Evolutionary conservation across 2,329 filamentous ascomycete genomes (phyloP), one percentile per base, ranked within the genome.

Genomic region (Sclerotinia minor): DNA sequence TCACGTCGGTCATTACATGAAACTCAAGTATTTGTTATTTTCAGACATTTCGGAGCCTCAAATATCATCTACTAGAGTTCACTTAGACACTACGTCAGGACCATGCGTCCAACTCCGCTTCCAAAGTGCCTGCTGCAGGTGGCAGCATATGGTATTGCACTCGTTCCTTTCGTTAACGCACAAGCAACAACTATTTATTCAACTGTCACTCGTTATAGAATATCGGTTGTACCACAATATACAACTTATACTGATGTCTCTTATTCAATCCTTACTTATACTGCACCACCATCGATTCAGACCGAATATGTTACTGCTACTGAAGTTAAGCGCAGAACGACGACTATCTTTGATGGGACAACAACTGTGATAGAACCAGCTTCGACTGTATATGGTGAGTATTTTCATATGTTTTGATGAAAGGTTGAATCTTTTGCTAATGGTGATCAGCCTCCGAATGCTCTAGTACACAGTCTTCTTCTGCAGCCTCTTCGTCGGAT

Each of bases 51-150:
- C 55, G 45, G 44, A 67, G 52, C 45, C 24, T 52, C 45, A 45
- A 53, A 61, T 67, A 67, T 61, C 26, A 52, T 17, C 26, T 63
- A 38, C 52, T 50, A 7, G 26, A 54, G 55, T 53, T 67, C 45
- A 13, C 4, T 47, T 49, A 67, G 55, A 54, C 26, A 53, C 59
- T 50, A 63, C 59, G 59, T 63, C 59, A 53, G 65, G 65, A 67
- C 65, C 24, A 67, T 67, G 65, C 65, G 55, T 67, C 55, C 55
- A 24, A 29, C 38, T 67, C 61, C 55, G 45, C 50, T 67, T 53
- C 58, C 57, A 17, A 47, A 29, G 45, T 50, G 44, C 55, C 55
- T 67, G 35, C 55, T 63, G 47, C 55, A 60, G 52, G 47, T 67
- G 5, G 55, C 50, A 35, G 65, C 47, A 26, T 66, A 21, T 49